phyloP scores from a whole-genome alignment of 208 protist genomes.

The Lotmaria passim region DNA sequence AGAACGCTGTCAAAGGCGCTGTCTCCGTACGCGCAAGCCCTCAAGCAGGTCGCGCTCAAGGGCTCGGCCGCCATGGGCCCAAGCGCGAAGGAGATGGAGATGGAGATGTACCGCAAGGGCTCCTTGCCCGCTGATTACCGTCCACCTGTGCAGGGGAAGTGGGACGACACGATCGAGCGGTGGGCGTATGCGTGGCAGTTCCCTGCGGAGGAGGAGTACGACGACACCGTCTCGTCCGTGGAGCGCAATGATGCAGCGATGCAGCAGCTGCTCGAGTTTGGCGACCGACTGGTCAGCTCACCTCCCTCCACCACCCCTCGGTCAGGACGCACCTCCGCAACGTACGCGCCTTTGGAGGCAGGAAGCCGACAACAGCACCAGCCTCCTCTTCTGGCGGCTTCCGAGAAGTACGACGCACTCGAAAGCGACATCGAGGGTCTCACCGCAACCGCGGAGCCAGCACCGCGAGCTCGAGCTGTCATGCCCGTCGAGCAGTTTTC shows the following conservation, averaged over 20 bases:
- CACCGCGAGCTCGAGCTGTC: constrained; percentile 1
- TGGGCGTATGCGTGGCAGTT: constrained; percentile 94
- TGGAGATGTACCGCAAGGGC: constrained; percentile 79
- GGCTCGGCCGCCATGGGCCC: constrained; percentile 78
- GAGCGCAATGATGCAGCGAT: constrained; percentile 62
- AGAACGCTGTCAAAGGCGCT: constrained; percentile 54
- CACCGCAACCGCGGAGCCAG: background rate
- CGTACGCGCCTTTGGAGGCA: constrained; percentile 33
- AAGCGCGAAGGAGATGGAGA: constrained; percentile 82
- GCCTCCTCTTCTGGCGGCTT: constrained; percentile 6
- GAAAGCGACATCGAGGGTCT: constrained; percentile 39
- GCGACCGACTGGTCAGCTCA: constrained; percentile 51
- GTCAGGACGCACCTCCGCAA: constrained; percentile 49
- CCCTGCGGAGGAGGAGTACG: constrained; percentile 80
- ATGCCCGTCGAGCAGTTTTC: constrained; percentile 61
- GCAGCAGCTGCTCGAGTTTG: constrained; percentile 68
- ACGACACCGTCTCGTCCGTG: constrained; percentile 54
- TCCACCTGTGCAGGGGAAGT: constrained; percentile 83
- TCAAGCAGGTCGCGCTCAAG: constrained; percentile 84
- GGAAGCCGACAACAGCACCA: background rate
- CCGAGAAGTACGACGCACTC: constrained; percentile 48
- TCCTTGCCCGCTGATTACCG: constrained; percentile 84
- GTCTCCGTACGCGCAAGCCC: constrained; percentile 88
- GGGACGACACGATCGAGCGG: constrained; percentile 92
- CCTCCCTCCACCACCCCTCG: constrained; percentile 49